Percentiles rank a stretch among this genome's conserved stretches.
phyloP scores from a whole-genome alignment of 768 basidiomycete genomes.

The Tricholoma sp. region DNA sequence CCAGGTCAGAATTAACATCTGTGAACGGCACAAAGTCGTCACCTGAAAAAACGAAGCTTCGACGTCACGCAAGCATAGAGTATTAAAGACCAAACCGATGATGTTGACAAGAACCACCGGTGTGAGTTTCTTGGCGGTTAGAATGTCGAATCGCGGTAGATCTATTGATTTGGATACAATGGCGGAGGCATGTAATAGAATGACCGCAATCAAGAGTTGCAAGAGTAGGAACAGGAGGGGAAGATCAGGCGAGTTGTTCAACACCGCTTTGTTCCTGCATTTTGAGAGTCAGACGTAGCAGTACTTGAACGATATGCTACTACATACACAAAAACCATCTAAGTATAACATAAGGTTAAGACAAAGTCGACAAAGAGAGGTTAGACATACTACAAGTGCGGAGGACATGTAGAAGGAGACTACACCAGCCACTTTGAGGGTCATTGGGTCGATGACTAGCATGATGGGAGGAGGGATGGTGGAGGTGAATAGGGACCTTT shows the following conservation, averaged over 20 bases:
- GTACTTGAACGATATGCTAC: too few species aligned
- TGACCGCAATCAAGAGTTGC: slow-evolving; percentile 65
- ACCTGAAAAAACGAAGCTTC: slow-evolving; percentile 83
- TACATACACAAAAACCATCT: slow-evolving; percentile 52
- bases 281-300: slow-evolving; percentile 6
- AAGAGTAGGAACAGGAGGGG: slow-evolving; percentile 64
- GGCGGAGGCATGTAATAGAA: slow-evolving; percentile 54
- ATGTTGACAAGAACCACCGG: slow-evolving; percentile 67
- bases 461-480: slow-evolving; percentile 16
- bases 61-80: slow-evolving; percentile 69
- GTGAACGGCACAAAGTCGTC: not conserved
- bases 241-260: slow-evolving; percentile 59
- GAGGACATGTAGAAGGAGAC: slow-evolving; percentile 76
- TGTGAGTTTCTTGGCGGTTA: slow-evolving; percentile 49
- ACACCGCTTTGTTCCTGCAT: slow-evolving; percentile 68
- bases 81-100: slow-evolving; percentile 75
- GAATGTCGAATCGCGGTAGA: slow-evolving; percentile 50
- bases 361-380: not conserved
- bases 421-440: slow-evolving; percentile 58
- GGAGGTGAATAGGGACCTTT: not conserved
- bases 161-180: slow-evolving; percentile 44
- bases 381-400: slow-evolving; percentile 58
- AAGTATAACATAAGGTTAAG: not conserved
- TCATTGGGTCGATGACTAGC: slow-evolving; percentile 26
- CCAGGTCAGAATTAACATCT: not conserved